A percentile compares a stretch with the other conserved stretches of the same genome.
These are phyloP conservation scores for Diaporthe vaccinii DNA, from an alignment of 2,329 filamentous ascomycete genomes.

Conservation along the genomic window DNA sequence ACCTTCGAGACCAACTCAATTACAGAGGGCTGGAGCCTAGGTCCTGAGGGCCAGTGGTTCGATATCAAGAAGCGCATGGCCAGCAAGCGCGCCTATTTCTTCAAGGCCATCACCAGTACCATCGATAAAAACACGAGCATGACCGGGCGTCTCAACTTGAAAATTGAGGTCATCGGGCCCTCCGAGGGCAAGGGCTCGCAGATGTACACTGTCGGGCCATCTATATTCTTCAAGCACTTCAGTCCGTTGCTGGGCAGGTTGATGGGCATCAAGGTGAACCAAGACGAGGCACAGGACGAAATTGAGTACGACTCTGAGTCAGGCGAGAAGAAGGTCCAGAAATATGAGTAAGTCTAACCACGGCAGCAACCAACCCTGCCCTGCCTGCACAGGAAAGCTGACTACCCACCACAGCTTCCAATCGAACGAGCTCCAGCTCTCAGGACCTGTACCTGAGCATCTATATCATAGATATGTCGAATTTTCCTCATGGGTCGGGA, in stretches of 20 bases:
- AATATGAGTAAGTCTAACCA: conserved; percentile 76
- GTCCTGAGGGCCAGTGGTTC: conserved; percentile 69
- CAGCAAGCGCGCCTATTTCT: conserved; percentile 86
- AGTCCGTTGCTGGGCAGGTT: conserved; percentile 90
- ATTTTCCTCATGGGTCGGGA: conserved; percentile 89
- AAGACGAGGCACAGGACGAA: conserved; percentile 58
- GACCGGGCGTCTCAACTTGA: conserved; percentile 78
- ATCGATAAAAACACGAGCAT: conserved; percentile 74
- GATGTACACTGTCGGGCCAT: conserved; percentile 84
- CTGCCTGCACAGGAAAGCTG: conserved; percentile 4
- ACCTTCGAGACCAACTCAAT: conserved; percentile 75
- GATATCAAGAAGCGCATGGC: conserved; percentile 86
- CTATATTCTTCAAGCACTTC: conserved; percentile 84
- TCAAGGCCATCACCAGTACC: conserved; percentile 77
- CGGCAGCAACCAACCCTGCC: neutral
- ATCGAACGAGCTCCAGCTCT: conserved; percentile 90
- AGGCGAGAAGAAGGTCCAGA: conserved; percentile 70
- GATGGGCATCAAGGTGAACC: conserved; percentile 77
- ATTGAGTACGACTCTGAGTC: conserved; percentile 55
- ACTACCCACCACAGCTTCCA: conserved; percentile 76
- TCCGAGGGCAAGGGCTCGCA: conserved; percentile 78
- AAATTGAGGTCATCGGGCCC: conserved; percentile 81
- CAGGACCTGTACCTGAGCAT: conserved; percentile 82
- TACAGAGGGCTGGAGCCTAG: conserved; percentile 78
- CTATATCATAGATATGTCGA: conserved; percentile 95